A percentile compares a stretch with the other conserved stretches of the same genome.
Conservation (phyloP, 139 green algal species). For the Haematococcus lacustris region DNA sequence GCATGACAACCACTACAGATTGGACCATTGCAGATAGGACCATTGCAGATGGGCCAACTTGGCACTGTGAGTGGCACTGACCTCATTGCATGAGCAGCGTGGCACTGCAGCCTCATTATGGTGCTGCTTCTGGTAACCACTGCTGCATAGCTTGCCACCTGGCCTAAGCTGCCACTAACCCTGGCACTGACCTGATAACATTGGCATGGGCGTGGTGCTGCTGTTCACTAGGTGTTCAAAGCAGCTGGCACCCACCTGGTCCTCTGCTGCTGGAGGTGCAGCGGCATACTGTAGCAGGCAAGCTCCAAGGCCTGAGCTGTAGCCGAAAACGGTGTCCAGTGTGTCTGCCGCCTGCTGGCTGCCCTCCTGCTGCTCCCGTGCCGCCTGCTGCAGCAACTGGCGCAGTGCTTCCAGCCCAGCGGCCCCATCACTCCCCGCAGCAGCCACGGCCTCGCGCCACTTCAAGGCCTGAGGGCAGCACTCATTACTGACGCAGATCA, state of each 20-base stretch:
- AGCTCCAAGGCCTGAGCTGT: neutral
- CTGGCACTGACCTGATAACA: neutral
- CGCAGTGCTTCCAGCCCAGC: slow-evolving; percentile 1
- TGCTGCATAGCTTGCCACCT: too few relatives aligned
- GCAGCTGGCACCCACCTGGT: neutral
- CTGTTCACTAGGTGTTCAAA: neutral
- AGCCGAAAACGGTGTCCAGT: slow-evolving; percentile 16
- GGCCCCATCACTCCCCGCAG: neutral
- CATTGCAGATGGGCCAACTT: neutral
- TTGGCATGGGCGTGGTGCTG: neutral
- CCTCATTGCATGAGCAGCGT: slow-evolving; percentile 2
- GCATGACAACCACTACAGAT: neutral
- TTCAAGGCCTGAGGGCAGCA: neutral
- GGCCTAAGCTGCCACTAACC: too few relatives aligned
- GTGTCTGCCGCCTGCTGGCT: too few relatives aligned
- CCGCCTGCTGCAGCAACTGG: neutral
- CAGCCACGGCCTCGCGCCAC: slow-evolving; percentile 16
- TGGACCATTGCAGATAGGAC: neutral
- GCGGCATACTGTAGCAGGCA: slow-evolving; percentile 8
- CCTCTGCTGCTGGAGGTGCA: neutral
- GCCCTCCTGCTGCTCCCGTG: neutral
- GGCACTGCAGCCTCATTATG: too few relatives aligned
- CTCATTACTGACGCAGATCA: too few relatives aligned
- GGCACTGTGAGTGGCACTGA: too few relatives aligned
- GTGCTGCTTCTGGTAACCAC: too few relatives aligned